Evolutionary conservation across 495 filamentous ascomycete genomes (phyloP).

Genomic region (Penicillium fimorum): DNA sequence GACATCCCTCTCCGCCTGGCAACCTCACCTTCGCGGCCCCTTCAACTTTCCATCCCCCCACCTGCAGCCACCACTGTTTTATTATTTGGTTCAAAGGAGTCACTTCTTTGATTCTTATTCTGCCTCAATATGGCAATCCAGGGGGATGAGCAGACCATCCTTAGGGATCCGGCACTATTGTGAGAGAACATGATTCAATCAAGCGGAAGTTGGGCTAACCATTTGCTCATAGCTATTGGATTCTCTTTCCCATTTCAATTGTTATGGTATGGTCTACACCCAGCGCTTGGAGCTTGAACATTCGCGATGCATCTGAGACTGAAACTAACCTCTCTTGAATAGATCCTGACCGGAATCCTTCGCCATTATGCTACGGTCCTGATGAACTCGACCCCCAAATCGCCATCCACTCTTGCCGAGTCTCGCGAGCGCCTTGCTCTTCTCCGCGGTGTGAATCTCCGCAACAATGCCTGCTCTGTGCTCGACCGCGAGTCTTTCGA

Average conservation of each 20-base stretch:
- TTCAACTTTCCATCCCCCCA: constrained; percentile 17
- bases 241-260: constrained; percentile 91
- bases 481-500: constrained; percentile 70
- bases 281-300: background rate
- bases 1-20: constrained; percentile 17
- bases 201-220: constrained; percentile 17
- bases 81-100: background rate
- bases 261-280: constrained; percentile 72
- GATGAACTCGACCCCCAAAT: constrained; percentile 83
- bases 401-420: constrained; percentile 67
- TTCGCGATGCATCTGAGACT: background rate
- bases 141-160: constrained; percentile 88
- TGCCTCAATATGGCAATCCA: constrained; percentile 71
- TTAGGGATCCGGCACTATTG: constrained; percentile 98
- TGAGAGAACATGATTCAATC: constrained; percentile 40
- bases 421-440: constrained; percentile 87
- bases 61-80: constrained; percentile 11
- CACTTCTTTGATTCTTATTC: constrained; percentile 53
- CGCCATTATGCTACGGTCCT: constrained; percentile 93
- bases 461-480: constrained; percentile 72
- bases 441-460: constrained; percentile 79
- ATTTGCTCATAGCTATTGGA: constrained; percentile 77
- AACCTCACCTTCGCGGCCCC: constrained; percentile 24
- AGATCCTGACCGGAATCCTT: constrained; percentile 93
- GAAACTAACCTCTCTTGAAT: constrained; percentile 15